Conservation (phyloP, 2,329 filamentous ascomycete species). For the Xylaria hypoxylon region DNA sequence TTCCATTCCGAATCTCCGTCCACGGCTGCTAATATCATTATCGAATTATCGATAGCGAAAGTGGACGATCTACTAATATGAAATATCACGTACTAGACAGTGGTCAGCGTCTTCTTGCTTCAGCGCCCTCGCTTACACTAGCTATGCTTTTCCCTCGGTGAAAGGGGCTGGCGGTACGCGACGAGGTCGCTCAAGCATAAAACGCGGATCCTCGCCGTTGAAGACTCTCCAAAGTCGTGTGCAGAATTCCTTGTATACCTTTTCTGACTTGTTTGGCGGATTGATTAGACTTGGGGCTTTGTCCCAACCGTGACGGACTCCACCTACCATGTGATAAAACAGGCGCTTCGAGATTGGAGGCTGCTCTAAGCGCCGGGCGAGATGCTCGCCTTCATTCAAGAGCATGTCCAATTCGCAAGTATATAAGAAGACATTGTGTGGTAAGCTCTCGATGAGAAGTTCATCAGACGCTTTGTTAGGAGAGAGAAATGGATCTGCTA, state of each 20-base stretch:
- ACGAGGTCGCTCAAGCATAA: conserved; percentile 33
- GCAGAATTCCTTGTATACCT: conserved; percentile 67
- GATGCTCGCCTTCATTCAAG: conserved; percentile 68
- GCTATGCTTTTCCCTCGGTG: conserved; percentile 4
- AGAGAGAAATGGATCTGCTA: conserved; percentile 67
- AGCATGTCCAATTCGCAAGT: conserved; percentile 76
- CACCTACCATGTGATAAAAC: conserved; percentile 67
- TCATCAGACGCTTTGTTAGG: conserved; percentile 67
- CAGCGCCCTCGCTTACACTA: not conserved
- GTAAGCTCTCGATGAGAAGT: conserved; percentile 59
- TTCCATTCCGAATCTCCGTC: not conserved
- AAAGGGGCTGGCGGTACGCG: conserved; percentile 38
- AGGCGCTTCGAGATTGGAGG: conserved; percentile 65
- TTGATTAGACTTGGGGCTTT: conserved; percentile 72
- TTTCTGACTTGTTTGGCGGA: conserved; percentile 62
- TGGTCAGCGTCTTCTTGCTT: not conserved
- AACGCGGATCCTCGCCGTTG: conserved; percentile 42
- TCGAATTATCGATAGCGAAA: no score
- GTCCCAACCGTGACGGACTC: conserved; percentile 73
- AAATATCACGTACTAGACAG: no score
- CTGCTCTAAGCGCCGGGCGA: conserved; percentile 67
- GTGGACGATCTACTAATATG: not conserved
- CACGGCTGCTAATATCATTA: not conserved
- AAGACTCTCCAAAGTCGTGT: conserved; percentile 61
- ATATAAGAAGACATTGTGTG: conserved; percentile 67